These are phyloP conservation scores for Balansia obtecta DNA, from an alignment of 2,329 filamentous ascomycete genomes.

Conservation along the genomic window DNA sequence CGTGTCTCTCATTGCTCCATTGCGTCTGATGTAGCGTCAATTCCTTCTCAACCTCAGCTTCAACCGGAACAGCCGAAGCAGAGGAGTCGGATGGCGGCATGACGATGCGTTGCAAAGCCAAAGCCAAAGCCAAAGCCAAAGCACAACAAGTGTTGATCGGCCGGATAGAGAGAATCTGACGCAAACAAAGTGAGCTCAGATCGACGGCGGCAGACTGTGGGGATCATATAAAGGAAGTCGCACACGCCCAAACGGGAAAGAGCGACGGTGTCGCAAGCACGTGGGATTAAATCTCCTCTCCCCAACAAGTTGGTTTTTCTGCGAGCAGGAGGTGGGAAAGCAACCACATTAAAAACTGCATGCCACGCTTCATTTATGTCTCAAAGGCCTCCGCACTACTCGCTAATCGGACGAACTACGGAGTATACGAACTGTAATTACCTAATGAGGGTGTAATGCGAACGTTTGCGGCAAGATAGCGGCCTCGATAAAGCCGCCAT, in stretches of 20 bases:
- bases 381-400: not conserved
- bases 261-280: not conserved
- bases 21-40: not conserved
- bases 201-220: not conserved
- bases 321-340: not conserved
- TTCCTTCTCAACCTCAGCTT: not conserved
- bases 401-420: too few relatives aligned
- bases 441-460: not conserved
- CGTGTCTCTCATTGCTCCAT: not conserved
- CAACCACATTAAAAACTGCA: not conserved
- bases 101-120: not conserved
- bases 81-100: not conserved
- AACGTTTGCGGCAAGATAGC: not conserved
- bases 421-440: not conserved
- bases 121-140: too few relatives aligned
- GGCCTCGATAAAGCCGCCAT: not conserved
- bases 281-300: not conserved
- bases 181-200: not conserved
- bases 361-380: not conserved
- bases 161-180: too few relatives aligned
- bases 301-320: not conserved
- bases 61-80: not conserved
- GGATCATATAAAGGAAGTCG: not conserved
- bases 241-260: not conserved
- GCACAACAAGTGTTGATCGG: too few relatives aligned